Conservation (phyloP, 2,329 filamentous ascomycete species). For the Chaetomium sp. region DNA sequence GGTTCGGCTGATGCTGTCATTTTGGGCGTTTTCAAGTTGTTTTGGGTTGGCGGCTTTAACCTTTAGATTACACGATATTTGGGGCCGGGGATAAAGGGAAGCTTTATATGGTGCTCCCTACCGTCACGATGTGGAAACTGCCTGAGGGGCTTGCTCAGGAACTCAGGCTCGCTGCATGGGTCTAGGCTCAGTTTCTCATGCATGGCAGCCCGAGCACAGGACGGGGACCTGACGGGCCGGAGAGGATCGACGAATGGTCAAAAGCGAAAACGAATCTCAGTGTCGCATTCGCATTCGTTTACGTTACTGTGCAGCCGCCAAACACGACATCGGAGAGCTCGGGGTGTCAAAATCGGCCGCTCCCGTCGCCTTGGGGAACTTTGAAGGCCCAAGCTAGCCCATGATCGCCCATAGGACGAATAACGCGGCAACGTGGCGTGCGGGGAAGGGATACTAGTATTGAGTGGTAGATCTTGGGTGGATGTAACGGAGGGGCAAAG, state of each 20-base stretch:
- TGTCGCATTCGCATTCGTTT: conserved; percentile 10
- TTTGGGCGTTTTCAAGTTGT: not conserved
- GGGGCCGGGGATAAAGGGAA: not conserved
- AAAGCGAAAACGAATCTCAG: conserved; percentile 5
- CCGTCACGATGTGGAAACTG: not conserved
- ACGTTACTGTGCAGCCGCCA: not conserved
- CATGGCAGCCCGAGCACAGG: not conserved
- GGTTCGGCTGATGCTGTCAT: conserved; percentile 11
- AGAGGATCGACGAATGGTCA: not conserved
- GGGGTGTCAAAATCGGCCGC: not conserved
- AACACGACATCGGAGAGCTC: not conserved
- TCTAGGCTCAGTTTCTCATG: not conserved
- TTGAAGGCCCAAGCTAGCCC: not conserved
- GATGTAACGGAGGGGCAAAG: conserved; percentile 7
- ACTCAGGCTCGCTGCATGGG: not conserved
- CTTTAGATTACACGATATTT: not conserved
- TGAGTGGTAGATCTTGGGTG: not conserved
- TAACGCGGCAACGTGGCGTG: not conserved
- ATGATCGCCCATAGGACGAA: not conserved
- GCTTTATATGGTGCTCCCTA: not conserved
- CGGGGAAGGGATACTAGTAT: not conserved
- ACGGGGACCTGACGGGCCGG: not conserved
- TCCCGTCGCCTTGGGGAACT: not conserved
- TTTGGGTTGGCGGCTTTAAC: not conserved
- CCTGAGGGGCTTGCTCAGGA: not conserved